These are phyloP conservation scores for Neofusicoccum kwambonambiense DNA, from an alignment of 2,329 filamentous ascomycete species.

Conservation along the genomic window DNA sequence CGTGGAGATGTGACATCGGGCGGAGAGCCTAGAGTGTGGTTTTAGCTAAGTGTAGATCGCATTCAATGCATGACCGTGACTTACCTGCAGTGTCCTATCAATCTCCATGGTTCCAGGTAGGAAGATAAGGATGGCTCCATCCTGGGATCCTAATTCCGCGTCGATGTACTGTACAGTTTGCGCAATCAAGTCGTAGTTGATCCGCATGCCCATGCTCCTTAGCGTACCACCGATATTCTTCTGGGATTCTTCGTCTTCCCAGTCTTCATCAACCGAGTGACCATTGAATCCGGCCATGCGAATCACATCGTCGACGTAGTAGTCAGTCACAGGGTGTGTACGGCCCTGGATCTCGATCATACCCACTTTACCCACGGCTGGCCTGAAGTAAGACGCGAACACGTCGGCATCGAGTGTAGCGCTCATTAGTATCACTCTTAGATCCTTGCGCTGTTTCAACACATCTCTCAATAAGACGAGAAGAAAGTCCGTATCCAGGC, in stretches of 20 bases:
- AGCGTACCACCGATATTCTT: constrained; percentile 42
- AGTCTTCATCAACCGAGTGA: constrained; percentile 53
- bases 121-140: constrained; percentile 93
- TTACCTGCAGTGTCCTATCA: constrained; percentile 66
- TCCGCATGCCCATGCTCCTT: constrained; percentile 62
- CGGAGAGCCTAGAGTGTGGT: constrained; percentile 52
- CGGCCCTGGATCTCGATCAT: constrained; percentile 83
- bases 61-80: not conserved
- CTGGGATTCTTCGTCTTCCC: constrained; percentile 48
- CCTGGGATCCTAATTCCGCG: constrained; percentile 66
- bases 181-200: constrained; percentile 86
- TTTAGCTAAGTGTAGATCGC: not conserved
- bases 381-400: constrained; percentile 79
- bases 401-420: constrained; percentile 87
- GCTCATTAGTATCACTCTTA: constrained; percentile 94
- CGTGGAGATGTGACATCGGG: constrained; percentile 61
- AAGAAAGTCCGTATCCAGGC: constrained; percentile 91
- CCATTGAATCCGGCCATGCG: constrained; percentile 69
- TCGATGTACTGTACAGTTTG: constrained; percentile 82
- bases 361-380: constrained; percentile 66
- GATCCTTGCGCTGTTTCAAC: constrained; percentile 67
- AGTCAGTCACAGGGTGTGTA: constrained; percentile 86
- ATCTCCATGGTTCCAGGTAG: constrained; percentile 91
- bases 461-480: constrained; percentile 85
- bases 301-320: constrained; percentile 85